These are phyloP conservation scores for Phallus indusiatus DNA, from an alignment of 768 basidiomycete species.

Conservation along the genomic window DNA sequence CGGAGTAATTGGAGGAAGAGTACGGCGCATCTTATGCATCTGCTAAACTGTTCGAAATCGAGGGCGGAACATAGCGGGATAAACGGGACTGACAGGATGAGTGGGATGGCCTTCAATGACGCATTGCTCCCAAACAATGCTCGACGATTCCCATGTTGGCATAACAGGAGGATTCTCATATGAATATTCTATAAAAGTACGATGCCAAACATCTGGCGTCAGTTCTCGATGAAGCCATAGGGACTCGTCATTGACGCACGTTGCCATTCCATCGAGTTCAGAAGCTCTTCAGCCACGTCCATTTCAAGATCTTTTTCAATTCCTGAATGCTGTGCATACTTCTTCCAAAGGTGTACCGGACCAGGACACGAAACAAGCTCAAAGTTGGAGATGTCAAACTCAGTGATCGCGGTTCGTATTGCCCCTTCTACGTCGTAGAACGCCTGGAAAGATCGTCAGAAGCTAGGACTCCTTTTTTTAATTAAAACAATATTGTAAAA, in stretches of 20 bases:
- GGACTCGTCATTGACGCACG: not conserved
- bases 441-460: not conserved
- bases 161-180: constrained; percentile 30
- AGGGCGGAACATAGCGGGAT: not conserved
- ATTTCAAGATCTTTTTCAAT: not conserved
- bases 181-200: constrained; percentile 23
- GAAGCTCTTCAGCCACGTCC: constrained; percentile 29
- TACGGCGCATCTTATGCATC: constrained; percentile 48
- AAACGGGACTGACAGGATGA: constrained; percentile 36
- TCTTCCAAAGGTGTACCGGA: constrained; percentile 3
- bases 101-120: constrained; percentile 51
- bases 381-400: not conserved
- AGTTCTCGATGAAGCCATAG: not conserved
- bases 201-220: not conserved
- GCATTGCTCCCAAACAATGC: constrained; percentile 51
- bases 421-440: not conserved
- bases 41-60: constrained; percentile 15
- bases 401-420: not conserved
- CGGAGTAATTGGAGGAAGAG: constrained; percentile 15
- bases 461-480: not conserved
- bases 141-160: constrained; percentile 31
- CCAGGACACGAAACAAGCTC: not conserved
- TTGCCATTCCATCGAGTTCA: constrained; percentile 45
- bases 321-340: not conserved
- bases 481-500: not conserved